A percentile compares a stretch with the other conserved stretches of the same genome.
Conservation (phyloP, 139 green algal genomes). For the Tetradesmus obliquus region DNA sequence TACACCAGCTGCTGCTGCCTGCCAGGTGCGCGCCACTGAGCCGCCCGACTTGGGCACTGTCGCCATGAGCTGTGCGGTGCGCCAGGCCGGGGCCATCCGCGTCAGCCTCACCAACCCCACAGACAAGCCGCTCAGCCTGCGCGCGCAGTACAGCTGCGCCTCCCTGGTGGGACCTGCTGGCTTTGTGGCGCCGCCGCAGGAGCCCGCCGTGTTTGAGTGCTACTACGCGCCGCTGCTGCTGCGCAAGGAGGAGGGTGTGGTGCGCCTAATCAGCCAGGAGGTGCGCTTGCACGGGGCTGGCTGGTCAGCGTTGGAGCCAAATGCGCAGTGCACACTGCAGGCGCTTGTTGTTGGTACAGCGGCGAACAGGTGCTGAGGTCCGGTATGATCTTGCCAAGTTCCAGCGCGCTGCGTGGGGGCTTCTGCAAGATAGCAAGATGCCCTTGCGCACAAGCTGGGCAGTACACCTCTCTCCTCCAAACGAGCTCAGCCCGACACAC, state of each 20-base stretch:
- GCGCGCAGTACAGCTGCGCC: conserved; percentile 52
- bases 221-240: conserved; percentile 69
- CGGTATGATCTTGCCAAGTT: too few relatives aligned
- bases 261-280: conserved; percentile 68
- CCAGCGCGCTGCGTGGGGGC: too few relatives aligned
- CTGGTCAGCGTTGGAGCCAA: not conserved
- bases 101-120: conserved; percentile 66
- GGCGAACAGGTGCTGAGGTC: too few relatives aligned
- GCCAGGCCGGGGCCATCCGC: conserved; percentile 55
- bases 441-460: too few relatives aligned
- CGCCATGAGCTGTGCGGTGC: conserved; percentile 58
- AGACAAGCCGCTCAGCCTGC: conserved; percentile 55
- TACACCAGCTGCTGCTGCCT: not conserved
- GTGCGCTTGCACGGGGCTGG: conserved; percentile 49
- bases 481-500: too few relatives aligned
- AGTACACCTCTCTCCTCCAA: too few relatives aligned
- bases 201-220: conserved; percentile 58
- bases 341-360: not conserved
- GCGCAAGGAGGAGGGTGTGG: conserved; percentile 41
- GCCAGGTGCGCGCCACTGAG: conserved; percentile 52
- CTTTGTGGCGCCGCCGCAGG: conserved; percentile 45
- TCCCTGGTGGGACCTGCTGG: conserved; percentile 58
- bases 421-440: too few relatives aligned
- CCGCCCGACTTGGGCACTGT: conserved; percentile 69
- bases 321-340: not conserved